Percentiles rank a stretch among this genome's conserved stretches.
Evolutionary conservation across 2,329 filamentous ascomycete species (phyloP).

Genomic region (Pseudonectria buxi): DNA sequence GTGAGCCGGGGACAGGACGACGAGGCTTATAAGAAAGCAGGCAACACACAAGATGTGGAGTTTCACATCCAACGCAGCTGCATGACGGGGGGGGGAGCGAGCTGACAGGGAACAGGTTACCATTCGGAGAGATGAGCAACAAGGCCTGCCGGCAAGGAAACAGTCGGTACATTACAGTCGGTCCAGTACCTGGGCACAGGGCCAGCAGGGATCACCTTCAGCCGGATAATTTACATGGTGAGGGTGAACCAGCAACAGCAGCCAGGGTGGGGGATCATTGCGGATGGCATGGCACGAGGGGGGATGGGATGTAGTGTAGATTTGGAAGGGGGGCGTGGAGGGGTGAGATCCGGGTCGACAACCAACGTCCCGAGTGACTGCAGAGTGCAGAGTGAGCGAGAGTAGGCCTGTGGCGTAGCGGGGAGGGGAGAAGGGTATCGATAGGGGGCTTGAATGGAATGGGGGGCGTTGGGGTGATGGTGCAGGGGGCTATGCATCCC

Average conservation of each 20-base stretch:
- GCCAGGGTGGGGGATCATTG: conserved; percentile 13
- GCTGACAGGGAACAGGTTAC: conserved; percentile 21
- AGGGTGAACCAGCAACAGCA: conserved; percentile 12
- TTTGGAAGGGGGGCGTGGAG: conserved; percentile 9
- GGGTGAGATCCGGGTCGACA: conserved; percentile 10
- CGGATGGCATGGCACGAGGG: conserved; percentile 20
- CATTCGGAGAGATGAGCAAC: conserved; percentile 20
- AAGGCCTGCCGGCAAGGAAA: conserved; percentile 16
- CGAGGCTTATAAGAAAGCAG: conserved; percentile 26
- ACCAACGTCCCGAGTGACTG: conserved; percentile 5
- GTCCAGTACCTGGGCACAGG: too few species aligned
- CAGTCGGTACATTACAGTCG: conserved; percentile 11
- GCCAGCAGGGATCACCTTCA: too few species aligned
- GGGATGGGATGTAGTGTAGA: conserved; percentile 8
- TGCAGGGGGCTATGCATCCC: too few species aligned
- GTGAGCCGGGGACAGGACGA: conserved; percentile 21
- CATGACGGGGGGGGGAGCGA: conserved; percentile 24
- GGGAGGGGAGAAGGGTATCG: conserved; percentile 24
- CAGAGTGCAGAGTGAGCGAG: conserved; percentile 17
- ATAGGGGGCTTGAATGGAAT: too few species aligned
- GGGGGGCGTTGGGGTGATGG: too few species aligned
- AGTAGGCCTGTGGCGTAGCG: conserved; percentile 25
- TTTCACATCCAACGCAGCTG: conserved; percentile 15
- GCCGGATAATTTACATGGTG: conserved; percentile 18
- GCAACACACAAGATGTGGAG: conserved; percentile 18